Conservation (phyloP, 306 rosid genomes). For the Medicago lupulina region DNA sequence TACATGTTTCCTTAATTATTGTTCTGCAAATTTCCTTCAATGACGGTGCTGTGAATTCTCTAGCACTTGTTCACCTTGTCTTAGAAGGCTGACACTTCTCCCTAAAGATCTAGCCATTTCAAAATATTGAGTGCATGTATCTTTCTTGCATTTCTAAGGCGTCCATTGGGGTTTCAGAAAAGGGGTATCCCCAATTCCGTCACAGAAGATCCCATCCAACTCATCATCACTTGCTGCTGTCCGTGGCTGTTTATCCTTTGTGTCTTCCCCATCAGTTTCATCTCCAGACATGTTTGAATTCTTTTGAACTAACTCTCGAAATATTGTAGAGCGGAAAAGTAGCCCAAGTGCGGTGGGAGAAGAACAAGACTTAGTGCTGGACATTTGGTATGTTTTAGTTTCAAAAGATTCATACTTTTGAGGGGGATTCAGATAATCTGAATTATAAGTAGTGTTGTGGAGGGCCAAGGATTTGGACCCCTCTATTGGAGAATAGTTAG, state of each 20-base stretch:
- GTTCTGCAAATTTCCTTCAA: slow-evolving; percentile 5
- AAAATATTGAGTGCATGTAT: slow-evolving; percentile 45
- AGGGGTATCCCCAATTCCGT: slow-evolving; percentile 53
- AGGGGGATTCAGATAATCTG: slow-evolving; percentile 48
- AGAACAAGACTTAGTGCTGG: slow-evolving; percentile 56
- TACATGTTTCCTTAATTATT: slow-evolving; percentile 9
- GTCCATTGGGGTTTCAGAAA: slow-evolving; percentile 54
- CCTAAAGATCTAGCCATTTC: slow-evolving; percentile 20
- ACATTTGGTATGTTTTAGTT: slow-evolving; percentile 38
- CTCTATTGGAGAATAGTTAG: slow-evolving; percentile 37
- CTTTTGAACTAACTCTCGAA: slow-evolving; percentile 71
- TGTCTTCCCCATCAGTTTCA: slow-evolving; percentile 59
- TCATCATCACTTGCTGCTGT: slow-evolving; percentile 45
- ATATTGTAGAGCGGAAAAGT: slow-evolving; percentile 69
- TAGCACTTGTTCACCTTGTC: slow-evolving; percentile 11
- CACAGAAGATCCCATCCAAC: slow-evolving; percentile 55
- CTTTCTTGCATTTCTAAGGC: slow-evolving; percentile 51
- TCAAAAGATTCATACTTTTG: slow-evolving; percentile 46
- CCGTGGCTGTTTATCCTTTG: slow-evolving; percentile 46
- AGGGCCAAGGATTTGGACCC: slow-evolving; percentile 42
- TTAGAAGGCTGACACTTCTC: neutral
- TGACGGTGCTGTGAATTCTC: slow-evolving; percentile 29
- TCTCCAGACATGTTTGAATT: slow-evolving; percentile 55
- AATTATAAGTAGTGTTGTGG: slow-evolving; percentile 30
- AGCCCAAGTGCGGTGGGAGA: slow-evolving; percentile 74